Evolutionary conservation across 305 asterid species (phyloP), one percentile per base, ranked within the genome.

Genomic region (Fraxinus xanthoxyloides): DNA sequence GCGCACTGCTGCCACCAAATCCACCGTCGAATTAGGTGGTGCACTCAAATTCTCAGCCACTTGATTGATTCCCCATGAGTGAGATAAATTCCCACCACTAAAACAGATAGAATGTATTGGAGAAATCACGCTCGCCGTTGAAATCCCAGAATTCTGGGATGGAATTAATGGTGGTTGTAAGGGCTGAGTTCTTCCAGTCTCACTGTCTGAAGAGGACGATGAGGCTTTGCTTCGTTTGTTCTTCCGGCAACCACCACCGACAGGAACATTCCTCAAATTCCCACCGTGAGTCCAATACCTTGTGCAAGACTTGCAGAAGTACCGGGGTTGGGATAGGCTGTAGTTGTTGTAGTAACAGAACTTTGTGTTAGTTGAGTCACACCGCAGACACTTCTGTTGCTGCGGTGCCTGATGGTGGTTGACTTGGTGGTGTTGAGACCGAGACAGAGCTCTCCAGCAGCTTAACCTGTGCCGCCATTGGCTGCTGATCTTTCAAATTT

Each of bases 201-300:
- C 87, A 8, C 34, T n/a, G 38, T 40, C 21, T 2, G 87, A 73
- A 7, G 90, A 82, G 0, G 88, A 69, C 0, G 86, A 30, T 9
- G 86, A 73, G 73, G 85, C 77, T 34, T 82, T 86, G 0, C 85
- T 78, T 6, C 85, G 83, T 81, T 86, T 87, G 80, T 63, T 86
- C 72, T 84, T 88, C 7, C 88, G 83, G 80, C 88, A 81, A 0
- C 91, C 90, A 2, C 90, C 91, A 38, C 93, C 89, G 36, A 88
- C 82, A 6, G 93, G 93, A 46, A 88, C 90, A 82, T 90, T 88
- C 19, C 93, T 77, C 46, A 85, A 88, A 85, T 89, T 87, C 35
- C 91, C 91, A 21, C 93, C 91, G 2, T 85, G 93, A 5, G 91
- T 90, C 90, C 91, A 90, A 82, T 85, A 90, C 82, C 93, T 75